Evolutionary conservation across 495 filamentous ascomycete species (phyloP).

Genomic region (Lasiosphaeria hispida): DNA sequence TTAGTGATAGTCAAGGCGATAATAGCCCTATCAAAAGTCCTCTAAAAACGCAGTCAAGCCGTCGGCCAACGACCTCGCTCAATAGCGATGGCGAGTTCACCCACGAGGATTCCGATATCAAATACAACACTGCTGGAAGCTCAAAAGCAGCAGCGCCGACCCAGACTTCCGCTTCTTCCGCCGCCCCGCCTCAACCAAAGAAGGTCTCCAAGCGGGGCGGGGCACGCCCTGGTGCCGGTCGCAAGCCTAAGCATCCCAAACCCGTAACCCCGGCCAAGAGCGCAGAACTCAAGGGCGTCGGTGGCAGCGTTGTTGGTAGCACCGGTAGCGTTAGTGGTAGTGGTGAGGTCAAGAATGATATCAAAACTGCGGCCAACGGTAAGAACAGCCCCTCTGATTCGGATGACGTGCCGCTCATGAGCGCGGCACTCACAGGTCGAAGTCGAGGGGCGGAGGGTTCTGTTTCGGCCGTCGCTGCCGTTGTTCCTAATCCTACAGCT

Average conservation of each 20-base stretch:
- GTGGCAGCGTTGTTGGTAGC: background rate
- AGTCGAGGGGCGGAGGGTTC: background rate
- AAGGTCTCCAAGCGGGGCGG: slow-evolving; percentile 32
- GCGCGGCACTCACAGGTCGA: slow-evolving; percentile 3
- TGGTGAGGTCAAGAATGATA: slow-evolving; percentile 2
- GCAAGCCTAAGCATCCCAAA: slow-evolving; percentile 28
- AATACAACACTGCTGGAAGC: no score
- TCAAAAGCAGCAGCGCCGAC: no score
- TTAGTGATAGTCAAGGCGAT: slow-evolving; percentile 22
- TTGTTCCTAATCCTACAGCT: background rate
- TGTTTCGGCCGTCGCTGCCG: background rate
- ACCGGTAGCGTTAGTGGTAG: slow-evolving; percentile 3
- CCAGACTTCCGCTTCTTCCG: no score
- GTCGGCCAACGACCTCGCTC: slow-evolving; percentile 4
- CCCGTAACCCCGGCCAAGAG: background rate
- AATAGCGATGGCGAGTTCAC: no score
- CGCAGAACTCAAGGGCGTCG: slow-evolving; percentile 6
- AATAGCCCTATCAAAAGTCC: background rate
- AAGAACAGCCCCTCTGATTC: slow-evolving; percentile 12
- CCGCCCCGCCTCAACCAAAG: slow-evolving; percentile 14
- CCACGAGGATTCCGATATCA: no score
- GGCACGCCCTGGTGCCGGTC: slow-evolving; percentile 32
- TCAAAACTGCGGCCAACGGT: background rate
- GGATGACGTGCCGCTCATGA: slow-evolving; percentile 20
- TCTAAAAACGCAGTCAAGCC: slow-evolving; percentile 12